Base-by-base conservation (phyloP, 2,329 filamentous ascomycete genomes). In the Penicillium sp. region DNA sequence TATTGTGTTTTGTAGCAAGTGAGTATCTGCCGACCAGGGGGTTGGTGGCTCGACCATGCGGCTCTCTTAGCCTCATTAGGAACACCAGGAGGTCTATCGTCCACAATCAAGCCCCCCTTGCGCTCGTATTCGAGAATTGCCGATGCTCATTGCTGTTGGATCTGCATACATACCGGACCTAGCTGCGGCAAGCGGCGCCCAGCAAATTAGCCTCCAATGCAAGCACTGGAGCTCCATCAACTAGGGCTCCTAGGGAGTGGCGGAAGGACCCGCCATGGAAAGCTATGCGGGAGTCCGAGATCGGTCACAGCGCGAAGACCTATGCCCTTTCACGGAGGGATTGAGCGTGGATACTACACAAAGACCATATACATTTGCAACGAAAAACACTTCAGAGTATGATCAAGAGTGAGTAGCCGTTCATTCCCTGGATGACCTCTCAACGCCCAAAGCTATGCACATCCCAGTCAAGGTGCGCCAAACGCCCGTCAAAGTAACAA, bases 391-490 rank as follows among this genome's bases (percentile, higher is more conserved):
- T 35, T 33, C 35, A 35, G 14, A 22, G 1, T 35, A 33, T 22
- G 6, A 57, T 19, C 25, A 14, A 40, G 6, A 42, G 37, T 38
- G n/a, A 16, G 37, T 52, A 35, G 62, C 59, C 64, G 61, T 62
- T 65, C 55, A 51, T 35, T 54, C 22, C 54, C 40, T 58, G 51
- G 59, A 65, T 52, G 35, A 60, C 55, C 51, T 8, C 30, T 49
- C 38, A 71, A 71, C 70, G 67, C 70, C 70, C 52, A 40, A 65
- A 71, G 69, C 69, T 65, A 71, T 71, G 69, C 70, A 68, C 55
- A 67, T 69, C 63, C 62, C 59, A 62, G 33, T 49, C 57, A 64
- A 57, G 40, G 53, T 60, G 58, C 52, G 60, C 28, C 52, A 46
- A 66, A 69, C 62, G 63, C 69, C 64, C 60, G 52, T 57, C 38